phyloP scores from a whole-genome alignment of 2,329 filamentous ascomycete genomes.

The Phialemonium atrogriseum region DNA sequence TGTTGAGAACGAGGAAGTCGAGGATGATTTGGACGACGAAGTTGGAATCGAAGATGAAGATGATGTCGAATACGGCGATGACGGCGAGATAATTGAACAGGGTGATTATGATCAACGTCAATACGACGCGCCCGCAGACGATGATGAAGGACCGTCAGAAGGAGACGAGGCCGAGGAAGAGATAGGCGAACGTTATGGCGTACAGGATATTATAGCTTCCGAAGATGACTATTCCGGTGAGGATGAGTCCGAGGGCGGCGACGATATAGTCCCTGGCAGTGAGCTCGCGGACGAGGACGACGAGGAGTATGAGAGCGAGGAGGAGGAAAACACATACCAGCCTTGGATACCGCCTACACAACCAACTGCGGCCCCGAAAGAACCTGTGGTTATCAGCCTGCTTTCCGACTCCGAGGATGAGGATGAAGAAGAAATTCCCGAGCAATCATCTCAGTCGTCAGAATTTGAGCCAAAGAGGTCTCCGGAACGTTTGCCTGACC shows the following conservation, averaged over 20 bases:
- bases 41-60: conserved; percentile 10
- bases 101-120: conserved; percentile 18
- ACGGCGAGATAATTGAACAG: conserved; percentile 13
- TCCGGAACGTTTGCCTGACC: too few relatives aligned
- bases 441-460: not conserved
- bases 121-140: conserved; percentile 13
- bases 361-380: conserved; percentile 12
- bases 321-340: conserved; percentile 12
- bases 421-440: conserved; percentile 18
- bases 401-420: conserved; percentile 37
- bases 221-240: conserved; percentile 11
- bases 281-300: conserved; percentile 9
- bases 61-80: conserved; percentile 9
- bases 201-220: conserved; percentile 11
- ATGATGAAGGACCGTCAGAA: conserved; percentile 15
- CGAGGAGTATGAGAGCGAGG: conserved; percentile 11
- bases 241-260: conserved; percentile 19
- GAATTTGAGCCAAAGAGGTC: not conserved
- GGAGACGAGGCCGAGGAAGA: conserved; percentile 14
- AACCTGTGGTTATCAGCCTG: conserved; percentile 36
- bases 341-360: not conserved
- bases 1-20: conserved; percentile 6
- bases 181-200: conserved; percentile 10
- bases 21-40: conserved; percentile 5
- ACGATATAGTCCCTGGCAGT: conserved; percentile 16